phyloP scores from a whole-genome alignment of 2,329 filamentous ascomycete genomes.

The Plectosphaerella sp. region DNA sequence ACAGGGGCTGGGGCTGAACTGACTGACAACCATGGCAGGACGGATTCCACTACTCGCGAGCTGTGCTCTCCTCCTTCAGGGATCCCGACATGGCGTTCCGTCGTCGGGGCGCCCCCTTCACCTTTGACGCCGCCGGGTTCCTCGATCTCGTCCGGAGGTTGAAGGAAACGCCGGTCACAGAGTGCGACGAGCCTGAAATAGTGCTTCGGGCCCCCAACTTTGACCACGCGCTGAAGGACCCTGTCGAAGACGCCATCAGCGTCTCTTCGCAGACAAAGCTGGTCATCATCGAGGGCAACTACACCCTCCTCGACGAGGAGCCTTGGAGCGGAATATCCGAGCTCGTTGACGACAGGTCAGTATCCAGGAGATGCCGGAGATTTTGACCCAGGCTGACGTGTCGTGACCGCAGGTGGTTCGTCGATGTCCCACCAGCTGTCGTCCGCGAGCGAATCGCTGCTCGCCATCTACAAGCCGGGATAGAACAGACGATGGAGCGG shows the following conservation, averaged over 20 bases:
- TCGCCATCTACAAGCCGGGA: conserved; percentile 20
- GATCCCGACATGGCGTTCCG: conserved; percentile 18
- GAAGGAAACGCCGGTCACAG: conserved; percentile 16
- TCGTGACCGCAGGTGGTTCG: conserved; percentile 19
- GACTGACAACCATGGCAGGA: conserved; percentile 14
- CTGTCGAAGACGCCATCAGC: conserved; percentile 59
- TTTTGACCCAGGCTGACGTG: not conserved
- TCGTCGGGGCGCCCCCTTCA: conserved; percentile 23
- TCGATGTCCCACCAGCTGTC: conserved; percentile 15
- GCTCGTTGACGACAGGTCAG: conserved; percentile 38
- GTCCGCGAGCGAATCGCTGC: conserved; percentile 17
- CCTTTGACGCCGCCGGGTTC: conserved; percentile 21
- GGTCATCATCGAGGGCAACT: conserved; percentile 49
- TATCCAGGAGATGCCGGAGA: not conserved
- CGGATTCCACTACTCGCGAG: conserved; percentile 23
- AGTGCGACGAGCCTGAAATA: conserved; percentile 9
- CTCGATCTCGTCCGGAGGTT: conserved; percentile 16
- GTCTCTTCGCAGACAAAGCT: conserved; percentile 34
- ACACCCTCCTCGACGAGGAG: conserved; percentile 37
- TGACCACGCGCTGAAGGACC: conserved; percentile 76
- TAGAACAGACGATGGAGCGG: conserved; percentile 18
- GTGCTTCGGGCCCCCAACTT: conserved; percentile 66
- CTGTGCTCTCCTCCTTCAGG: conserved; percentile 12
- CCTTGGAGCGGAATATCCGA: conserved; percentile 38
- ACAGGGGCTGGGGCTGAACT: not conserved